Percentiles rank a stretch among this genome's conserved stretches.
Evolutionary conservation across 106 monocot genomes (phyloP).

Genomic region (Dioscorea zingiberensis): DNA sequence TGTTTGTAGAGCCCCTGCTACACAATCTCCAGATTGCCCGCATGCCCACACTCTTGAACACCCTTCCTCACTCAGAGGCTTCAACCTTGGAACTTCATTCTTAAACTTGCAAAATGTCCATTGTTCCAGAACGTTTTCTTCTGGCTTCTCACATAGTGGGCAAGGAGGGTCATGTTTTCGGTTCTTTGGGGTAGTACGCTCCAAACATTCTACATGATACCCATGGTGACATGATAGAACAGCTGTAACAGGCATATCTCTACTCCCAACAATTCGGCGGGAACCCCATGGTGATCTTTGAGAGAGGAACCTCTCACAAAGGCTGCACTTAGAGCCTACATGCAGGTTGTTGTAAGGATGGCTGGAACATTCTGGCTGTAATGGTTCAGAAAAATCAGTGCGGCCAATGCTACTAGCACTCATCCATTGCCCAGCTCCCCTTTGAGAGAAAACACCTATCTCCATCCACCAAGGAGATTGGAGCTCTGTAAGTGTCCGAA

Average conservation of each 20-base stretch:
- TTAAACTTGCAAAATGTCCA: constrained; percentile 32
- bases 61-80: constrained; percentile 36
- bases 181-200: constrained; percentile 34
- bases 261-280: constrained; percentile 34
- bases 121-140: constrained; percentile 23
- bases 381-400: constrained; percentile 20
- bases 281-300: constrained; percentile 67
- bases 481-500: constrained; percentile 5
- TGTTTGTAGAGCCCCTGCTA: constrained; percentile 30
- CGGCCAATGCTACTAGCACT: constrained; percentile 25
- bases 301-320: constrained; percentile 47
- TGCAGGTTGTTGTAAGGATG: constrained; percentile 4
- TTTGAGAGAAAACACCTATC: constrained; percentile 1
- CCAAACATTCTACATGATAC: constrained; percentile 71
- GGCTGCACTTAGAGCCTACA: constrained; percentile 29
- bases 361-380: constrained; percentile 3
- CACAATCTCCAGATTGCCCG: constrained; percentile 33
- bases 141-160: constrained; percentile 43
- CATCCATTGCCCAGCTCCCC: constrained; percentile 15
- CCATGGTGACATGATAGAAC: constrained; percentile 63
- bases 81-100: constrained; percentile 37
- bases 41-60: constrained; percentile 53
- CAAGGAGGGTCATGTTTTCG: constrained; percentile 56
- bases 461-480: constrained; percentile 11
- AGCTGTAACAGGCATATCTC: constrained; percentile 53